phyloP scores from a whole-genome alignment of 768 basidiomycete species.

The Mycena metata region DNA sequence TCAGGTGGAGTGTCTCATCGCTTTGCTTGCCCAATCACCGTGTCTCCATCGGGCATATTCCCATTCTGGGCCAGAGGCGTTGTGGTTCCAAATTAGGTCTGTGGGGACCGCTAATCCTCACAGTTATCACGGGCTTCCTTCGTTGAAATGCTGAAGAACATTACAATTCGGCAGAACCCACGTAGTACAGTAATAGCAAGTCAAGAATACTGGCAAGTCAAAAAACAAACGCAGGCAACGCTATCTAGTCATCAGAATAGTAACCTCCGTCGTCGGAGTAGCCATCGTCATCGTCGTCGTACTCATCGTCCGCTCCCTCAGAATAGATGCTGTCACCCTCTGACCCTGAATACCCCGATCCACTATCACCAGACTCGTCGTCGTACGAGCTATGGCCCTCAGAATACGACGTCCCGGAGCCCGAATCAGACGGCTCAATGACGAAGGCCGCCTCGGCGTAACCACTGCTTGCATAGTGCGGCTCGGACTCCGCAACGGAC shows the following conservation, averaged over 20 bases:
- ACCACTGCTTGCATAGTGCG: slow-evolving; percentile 9
- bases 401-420: slow-evolving; percentile 25
- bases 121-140: too few species aligned
- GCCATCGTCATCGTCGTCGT: slow-evolving; percentile 28
- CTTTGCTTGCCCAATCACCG: background rate
- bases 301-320: slow-evolving; percentile 21
- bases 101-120: background rate
- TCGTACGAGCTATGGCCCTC: slow-evolving; percentile 17
- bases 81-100: slow-evolving; percentile 2
- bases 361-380: slow-evolving; percentile 6
- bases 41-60: slow-evolving; percentile 22
- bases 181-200: too few species aligned
- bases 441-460: slow-evolving; percentile 23
- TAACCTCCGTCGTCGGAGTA: slow-evolving; percentile 31
- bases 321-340: slow-evolving; percentile 30
- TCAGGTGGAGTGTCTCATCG: too few species aligned
- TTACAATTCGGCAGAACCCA: too few species aligned
- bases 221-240: background rate
- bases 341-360: slow-evolving; percentile 22
- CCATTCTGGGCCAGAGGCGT: slow-evolving; percentile 5
- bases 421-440: slow-evolving; percentile 30
- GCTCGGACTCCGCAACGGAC: slow-evolving; percentile 16
- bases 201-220: background rate
- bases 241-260: slow-evolving; percentile 22
- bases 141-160: background rate